These are phyloP conservation scores for Akanthomyces muscarius DNA, from an alignment of 2,329 filamentous ascomycete species.

Conservation along the genomic window DNA sequence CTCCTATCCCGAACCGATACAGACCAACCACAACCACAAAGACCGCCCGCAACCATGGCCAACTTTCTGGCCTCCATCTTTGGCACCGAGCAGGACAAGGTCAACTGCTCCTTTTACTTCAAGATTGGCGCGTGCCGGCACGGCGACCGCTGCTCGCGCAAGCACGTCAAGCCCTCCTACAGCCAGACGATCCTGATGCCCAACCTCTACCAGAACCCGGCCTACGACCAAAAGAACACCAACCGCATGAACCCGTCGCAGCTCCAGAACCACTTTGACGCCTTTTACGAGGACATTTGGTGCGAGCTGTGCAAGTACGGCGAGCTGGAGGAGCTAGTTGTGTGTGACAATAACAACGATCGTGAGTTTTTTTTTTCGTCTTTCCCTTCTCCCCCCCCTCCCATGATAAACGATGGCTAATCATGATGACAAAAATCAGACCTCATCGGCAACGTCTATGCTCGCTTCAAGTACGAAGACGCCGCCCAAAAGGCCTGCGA, in stretches of 20 bases:
- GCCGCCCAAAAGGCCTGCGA: constrained; percentile 91
- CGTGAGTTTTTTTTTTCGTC: constrained; percentile 49
- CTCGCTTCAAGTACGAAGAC: constrained; percentile 99
- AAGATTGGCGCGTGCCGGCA: constrained; percentile 99
- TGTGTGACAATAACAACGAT: constrained; percentile 99
- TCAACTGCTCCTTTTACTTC: constrained; percentile 97
- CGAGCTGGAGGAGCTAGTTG: constrained; percentile 93
- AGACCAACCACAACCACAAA: neutral
- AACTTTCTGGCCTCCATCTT: constrained; percentile 99
- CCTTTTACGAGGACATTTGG: constrained; percentile 99
- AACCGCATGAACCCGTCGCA: constrained; percentile 95
- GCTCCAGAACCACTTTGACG: constrained; percentile 98
- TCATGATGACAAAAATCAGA: constrained; percentile 44
- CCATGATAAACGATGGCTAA: no score
- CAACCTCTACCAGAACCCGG: constrained; percentile 98
- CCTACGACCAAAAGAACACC: constrained; percentile 75
- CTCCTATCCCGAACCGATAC: neutral
- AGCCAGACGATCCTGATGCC: constrained; percentile 96
- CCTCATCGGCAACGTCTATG: constrained; percentile 98
- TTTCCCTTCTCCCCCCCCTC: no score
- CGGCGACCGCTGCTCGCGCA: constrained; percentile 95
- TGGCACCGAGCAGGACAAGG: constrained; percentile 98
- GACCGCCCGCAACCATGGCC: constrained; percentile 59
- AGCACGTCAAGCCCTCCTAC: constrained; percentile 99
- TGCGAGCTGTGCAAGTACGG: constrained; percentile 99